Evolutionary conservation across 208 protist genomes (phyloP).

Genomic region (Leishmania lainsoni): DNA sequence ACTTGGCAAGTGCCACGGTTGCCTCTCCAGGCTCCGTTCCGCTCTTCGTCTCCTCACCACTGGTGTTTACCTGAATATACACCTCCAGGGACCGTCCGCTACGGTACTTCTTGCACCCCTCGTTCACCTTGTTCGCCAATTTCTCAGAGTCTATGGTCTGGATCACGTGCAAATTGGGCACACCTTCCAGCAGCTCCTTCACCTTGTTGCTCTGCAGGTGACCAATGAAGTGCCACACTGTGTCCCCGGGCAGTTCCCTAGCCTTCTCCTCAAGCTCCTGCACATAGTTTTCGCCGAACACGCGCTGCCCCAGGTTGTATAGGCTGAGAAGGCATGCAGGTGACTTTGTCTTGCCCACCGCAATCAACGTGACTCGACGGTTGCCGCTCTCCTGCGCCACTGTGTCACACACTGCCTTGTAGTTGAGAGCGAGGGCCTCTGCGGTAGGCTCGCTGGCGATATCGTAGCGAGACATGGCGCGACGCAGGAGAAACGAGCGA

Average conservation of each 20-base stretch:
- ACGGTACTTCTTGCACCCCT: constrained; percentile 61
- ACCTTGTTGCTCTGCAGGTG: constrained; percentile 98
- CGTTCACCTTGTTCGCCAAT: constrained; percentile 90
- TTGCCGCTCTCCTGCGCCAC: constrained; percentile 43
- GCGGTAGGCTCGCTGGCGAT: constrained; percentile 56
- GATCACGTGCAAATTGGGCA: constrained; percentile 72
- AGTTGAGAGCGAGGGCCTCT: constrained; percentile 59
- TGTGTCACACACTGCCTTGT: constrained; percentile 37
- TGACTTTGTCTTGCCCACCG: constrained; percentile 88
- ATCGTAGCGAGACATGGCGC: constrained; percentile 61
- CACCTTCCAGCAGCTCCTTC: constrained; percentile 74
- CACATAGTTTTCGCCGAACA: constrained; percentile 98
- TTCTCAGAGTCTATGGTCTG: constrained; percentile 94
- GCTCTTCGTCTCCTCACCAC: constrained; percentile 93
- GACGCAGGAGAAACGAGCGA: constrained; percentile 7
- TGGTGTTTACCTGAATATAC: constrained; percentile 96
- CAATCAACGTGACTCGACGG: constrained; percentile 54
- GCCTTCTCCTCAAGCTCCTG: constrained; percentile 95
- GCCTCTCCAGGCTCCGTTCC: constrained; percentile 73
- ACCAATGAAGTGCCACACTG: constrained; percentile 98
- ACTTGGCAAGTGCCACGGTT: constrained; percentile 71
- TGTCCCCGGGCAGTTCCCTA: constrained; percentile 77
- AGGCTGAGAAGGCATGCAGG: constrained; percentile 54
- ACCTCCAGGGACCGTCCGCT: constrained; percentile 70
- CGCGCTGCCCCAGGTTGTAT: constrained; percentile 69